Conservation (phyloP, 768 basidiomycete species). For the Cystofilobasidium bisporidii region DNA sequence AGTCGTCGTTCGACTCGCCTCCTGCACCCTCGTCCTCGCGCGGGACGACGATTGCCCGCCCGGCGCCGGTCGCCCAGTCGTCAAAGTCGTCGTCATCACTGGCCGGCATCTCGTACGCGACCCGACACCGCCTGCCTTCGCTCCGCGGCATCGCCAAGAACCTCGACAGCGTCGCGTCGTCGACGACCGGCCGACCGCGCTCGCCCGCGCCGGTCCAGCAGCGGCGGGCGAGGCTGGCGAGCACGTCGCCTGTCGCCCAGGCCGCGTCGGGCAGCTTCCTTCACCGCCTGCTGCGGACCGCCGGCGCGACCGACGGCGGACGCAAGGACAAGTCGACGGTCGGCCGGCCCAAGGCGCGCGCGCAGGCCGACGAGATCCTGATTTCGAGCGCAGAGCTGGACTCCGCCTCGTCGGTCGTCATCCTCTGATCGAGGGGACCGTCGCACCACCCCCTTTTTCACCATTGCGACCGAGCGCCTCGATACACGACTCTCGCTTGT, state of each 20-base stretch:
- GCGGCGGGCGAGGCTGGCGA: not conserved
- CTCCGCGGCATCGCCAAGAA: not conserved
- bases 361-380: not conserved
- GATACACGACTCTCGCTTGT: no score
- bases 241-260: slow-evolving; percentile 10
- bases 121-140: not conserved
- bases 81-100: not conserved
- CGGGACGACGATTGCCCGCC: not conserved
- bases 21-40: not conserved
- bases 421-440: not conserved
- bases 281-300: slow-evolving; percentile 6
- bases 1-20: not conserved
- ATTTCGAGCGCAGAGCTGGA: not conserved
- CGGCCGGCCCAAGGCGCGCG: not conserved
- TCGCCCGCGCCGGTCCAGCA: not conserved
- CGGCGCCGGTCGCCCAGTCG: not conserved
- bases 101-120: not conserved
- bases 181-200: not conserved
- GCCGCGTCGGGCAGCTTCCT: slow-evolving; percentile 22
- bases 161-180: not conserved
- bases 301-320: not conserved
- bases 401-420: not conserved
- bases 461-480: no score
- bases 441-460: no score
- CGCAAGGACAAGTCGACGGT: no score